Base-by-base conservation (phyloP, 2,329 filamentous ascomycete species). In the Keithomyces neogunnii region DNA sequence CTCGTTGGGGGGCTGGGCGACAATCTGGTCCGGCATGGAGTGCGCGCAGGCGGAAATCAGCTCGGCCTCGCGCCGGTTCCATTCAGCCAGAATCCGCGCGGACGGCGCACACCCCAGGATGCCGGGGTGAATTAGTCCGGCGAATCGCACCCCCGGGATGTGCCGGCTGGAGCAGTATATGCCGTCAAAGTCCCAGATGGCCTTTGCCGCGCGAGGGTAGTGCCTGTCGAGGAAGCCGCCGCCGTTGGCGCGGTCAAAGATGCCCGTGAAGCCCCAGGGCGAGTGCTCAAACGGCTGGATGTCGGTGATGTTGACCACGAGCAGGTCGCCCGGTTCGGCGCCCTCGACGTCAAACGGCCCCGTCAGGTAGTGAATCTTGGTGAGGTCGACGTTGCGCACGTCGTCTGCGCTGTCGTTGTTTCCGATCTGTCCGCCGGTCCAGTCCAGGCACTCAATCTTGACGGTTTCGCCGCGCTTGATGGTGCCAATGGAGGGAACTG, bases 381-480 rank as follows among this genome's bases (percentile, higher is more conserved):
- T 95, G 3, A 96, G 74, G 63, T 96, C 90, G 48, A 95, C 86
- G 57, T 93, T 84, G 55, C 83, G 82, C 52, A 96, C 72, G 63
- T 96, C 91, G 61, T 96, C 87, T n/a, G 91, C 91, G 33, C 79
- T 86, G 66, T 96, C 90, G 57, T 92, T 86, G 69, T 96, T 95
- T 51, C 80, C 78, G 62, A 96, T 95, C 61, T 96, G 90, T 2
- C 90, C 90, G 28, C 82, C 82, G 4, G 82, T 84, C 83, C 89
- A 95, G 70, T 95, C 89, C 6, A 93, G 74, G 62, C 91, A 96
- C 74, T 96, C 89, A 57, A 96, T 95, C 69, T 95, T 95, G 58
- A 96, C 90, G 0, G 88, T 88, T 70, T 96, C 91, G 32, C 85
- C 85, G 62, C 91, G 84, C 60, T 86, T 84, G 62, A 96, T 89